Base-by-base conservation (phyloP, 2,329 filamentous ascomycete species). In the Zymoseptoria crescenta region DNA sequence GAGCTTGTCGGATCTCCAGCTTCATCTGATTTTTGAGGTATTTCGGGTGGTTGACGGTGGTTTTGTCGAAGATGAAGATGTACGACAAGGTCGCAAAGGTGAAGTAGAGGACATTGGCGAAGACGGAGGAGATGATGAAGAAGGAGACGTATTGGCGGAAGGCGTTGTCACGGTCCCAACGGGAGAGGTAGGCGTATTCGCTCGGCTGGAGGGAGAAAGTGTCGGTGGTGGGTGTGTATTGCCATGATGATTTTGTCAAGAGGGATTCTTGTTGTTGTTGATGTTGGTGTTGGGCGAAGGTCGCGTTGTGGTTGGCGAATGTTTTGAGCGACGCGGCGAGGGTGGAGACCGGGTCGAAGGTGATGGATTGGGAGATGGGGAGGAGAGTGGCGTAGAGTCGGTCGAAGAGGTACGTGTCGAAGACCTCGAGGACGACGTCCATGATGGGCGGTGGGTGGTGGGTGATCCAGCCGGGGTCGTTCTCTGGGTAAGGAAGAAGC, bases 11-110 rank as follows among this genome's bases (percentile, higher is more conserved):
- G 69, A 97, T 96, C 74, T 97, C 93, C 68, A 91, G 83, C 60
- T 81, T 79, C 64, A 96, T 87, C 75, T 96, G 93, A 76, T 96
- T 93, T 78, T 94, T 95, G 71, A 96, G 87, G 75, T 93, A 97
- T 72, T 94, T 94, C 53, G 93, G 93, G 74, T 97, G 93, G 56
- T 90, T 80, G 76, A 93, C 85, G 51, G 89, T 94, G 49, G 85
- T 83, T 76, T 96, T 94, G 76, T 96, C 92, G 78, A 96, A 96
- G 71, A 96, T 81, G 77, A 96, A 87, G 70, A 87, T 69, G 76
- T 95, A 97, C 16, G 91, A 96, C 19, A 95, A 80, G 5, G 86
- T 81, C 3, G 92, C 89, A 72, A 90, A 91, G 64, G 89, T 69
- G 74, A 93, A 96, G 81, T 96, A 97, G 58, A 94, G 80, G 52